Conservation (phyloP, 176 grass and related monocot species). For the Zea mays region DNA sequence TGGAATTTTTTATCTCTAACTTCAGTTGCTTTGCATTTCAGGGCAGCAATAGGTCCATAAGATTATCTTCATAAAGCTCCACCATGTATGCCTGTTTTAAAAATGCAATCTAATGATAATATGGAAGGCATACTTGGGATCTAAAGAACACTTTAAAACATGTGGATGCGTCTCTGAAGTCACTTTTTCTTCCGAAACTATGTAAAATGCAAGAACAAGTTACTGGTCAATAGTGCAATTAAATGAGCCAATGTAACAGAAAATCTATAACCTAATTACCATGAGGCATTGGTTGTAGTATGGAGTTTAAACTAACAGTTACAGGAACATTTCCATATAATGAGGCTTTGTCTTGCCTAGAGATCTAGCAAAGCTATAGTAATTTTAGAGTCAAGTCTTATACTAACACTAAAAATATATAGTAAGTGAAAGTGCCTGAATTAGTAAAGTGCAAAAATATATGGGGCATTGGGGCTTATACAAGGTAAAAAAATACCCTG, state of each 20-base stretch:
- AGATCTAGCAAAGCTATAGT: too few species aligned
- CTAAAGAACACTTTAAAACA: neutral
- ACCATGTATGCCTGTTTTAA: conserved; percentile 81
- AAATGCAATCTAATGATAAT: conserved; percentile 21
- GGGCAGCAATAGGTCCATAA: conserved; percentile 80
- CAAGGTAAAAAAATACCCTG: conserved; percentile 62
- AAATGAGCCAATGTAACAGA: neutral
- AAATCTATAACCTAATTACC: too few species aligned
- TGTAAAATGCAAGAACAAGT: neutral
- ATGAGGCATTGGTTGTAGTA: too few species aligned
- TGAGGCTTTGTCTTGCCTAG: too few species aligned
- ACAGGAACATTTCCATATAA: too few species aligned
- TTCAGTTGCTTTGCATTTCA: conserved; percentile 64
- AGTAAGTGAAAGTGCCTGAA: too few species aligned
- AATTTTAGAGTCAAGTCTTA: too few species aligned
- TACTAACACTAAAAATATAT: too few species aligned
- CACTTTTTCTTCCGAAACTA: neutral
- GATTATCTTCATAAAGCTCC: conserved; percentile 91
- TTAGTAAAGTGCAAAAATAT: too few species aligned
- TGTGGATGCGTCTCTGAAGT: conserved; percentile 1
- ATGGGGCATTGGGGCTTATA: too few species aligned
- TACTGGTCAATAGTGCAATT: neutral
- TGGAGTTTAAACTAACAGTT: too few species aligned
- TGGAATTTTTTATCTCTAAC: conserved; percentile 94
- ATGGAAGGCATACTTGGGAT: neutral